Conservation (phyloP, 1,284 basidiomycete genomes). For the Puccinia hordei region DNA sequence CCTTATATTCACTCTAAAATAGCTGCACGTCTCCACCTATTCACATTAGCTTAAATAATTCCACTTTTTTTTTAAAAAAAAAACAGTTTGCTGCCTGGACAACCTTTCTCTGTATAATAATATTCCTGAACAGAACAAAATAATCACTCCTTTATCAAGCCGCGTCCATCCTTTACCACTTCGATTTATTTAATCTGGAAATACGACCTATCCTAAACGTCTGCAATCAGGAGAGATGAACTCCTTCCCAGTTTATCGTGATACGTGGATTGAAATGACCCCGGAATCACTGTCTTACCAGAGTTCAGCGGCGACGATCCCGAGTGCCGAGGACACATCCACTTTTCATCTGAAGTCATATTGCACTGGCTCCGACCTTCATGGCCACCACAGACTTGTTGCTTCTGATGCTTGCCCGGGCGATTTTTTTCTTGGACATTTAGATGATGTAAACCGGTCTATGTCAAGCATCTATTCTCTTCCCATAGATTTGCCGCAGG, state of each 20-base stretch:
- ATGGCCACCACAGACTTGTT: neutral
- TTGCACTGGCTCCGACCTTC: neutral
- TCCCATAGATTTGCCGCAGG: neutral
- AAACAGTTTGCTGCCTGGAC: neutral
- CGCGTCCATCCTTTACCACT: neutral
- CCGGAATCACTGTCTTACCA: neutral
- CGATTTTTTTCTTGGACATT: neutral
- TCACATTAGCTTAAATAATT: neutral
- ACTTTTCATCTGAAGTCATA: neutral
- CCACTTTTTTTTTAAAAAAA: no score
- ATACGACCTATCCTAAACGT: neutral
- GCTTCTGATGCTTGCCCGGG: neutral
- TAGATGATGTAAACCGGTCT: constrained; percentile 4
- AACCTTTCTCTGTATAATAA: no score
- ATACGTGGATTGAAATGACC: neutral
- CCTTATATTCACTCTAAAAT: neutral
- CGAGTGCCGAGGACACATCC: neutral
- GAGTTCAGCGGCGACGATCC: neutral
- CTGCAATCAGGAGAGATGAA: neutral
- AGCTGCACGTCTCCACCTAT: neutral
- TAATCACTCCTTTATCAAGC: neutral
- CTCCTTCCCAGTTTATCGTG: neutral
- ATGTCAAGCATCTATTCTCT: neutral
- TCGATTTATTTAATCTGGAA: neutral
- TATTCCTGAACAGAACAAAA: neutral